Conservation (phyloP, 129 eudicot species). For the Pittosporum tobira region DNA sequence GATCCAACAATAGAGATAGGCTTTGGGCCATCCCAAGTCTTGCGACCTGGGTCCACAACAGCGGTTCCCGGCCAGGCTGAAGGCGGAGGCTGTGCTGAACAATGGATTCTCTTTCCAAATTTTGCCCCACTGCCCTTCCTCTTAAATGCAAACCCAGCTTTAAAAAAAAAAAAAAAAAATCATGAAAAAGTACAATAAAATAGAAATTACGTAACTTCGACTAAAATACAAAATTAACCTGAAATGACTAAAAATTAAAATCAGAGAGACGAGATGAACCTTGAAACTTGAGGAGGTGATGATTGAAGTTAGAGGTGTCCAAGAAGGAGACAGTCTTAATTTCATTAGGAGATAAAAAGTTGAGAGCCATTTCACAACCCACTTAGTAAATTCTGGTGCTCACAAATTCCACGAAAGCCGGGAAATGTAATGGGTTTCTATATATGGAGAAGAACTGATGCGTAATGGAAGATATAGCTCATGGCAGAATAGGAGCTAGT, state of each 20-base stretch:
- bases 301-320: constrained; percentile 49
- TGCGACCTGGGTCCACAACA: constrained; percentile 45
- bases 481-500: background rate
- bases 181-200: background rate
- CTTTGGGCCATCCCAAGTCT: constrained; percentile 86
- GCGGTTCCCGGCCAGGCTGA: constrained; percentile 94
- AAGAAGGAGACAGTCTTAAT: constrained; percentile 53
- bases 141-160: constrained; percentile 57
- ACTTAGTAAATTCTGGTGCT: background rate
- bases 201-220: no score
- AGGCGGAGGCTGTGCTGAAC: constrained; percentile 74
- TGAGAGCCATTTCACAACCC: constrained; percentile 52
- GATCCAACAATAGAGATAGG: constrained; percentile 94
- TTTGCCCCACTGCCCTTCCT: constrained; percentile 39
- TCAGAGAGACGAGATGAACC: constrained; percentile 25
- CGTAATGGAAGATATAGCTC: background rate
- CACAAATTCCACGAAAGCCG: background rate
- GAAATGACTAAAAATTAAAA: background rate
- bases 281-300: constrained; percentile 50
- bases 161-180: constrained; percentile 3
- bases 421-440: background rate
- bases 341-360: constrained; percentile 60
- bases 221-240: background rate
- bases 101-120: constrained; percentile 43
- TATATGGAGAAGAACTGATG: background rate